Percentiles rank a stretch among this genome's conserved stretches.
Evolutionary conservation across 371 early-diverging fungal genomes (phyloP).

Genomic region (Mucor irregularis): DNA sequence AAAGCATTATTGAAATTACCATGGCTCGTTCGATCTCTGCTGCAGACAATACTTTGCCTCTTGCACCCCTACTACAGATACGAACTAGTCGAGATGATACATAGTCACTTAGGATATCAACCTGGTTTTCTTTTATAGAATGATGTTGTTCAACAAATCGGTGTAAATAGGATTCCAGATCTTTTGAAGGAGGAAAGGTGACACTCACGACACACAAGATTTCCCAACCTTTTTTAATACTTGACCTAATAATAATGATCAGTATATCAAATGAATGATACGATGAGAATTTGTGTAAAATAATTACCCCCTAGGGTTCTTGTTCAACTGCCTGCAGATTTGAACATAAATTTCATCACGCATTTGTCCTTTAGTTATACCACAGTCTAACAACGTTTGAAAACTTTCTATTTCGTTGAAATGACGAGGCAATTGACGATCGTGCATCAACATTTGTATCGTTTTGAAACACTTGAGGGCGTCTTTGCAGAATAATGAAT

Average conservation of each 20-base stretch:
- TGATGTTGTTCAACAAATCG: constrained; percentile 75
- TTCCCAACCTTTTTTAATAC: constrained; percentile 85
- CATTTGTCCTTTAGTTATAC: constrained; percentile 73
- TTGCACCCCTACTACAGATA: constrained; percentile 79
- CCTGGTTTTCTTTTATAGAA: constrained; percentile 42
- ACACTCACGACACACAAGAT: constrained; percentile 77
- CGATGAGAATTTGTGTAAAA: background rate
- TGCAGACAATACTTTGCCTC: constrained; percentile 74
- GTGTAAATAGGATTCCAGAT: constrained; percentile 80
- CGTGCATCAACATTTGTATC: constrained; percentile 86
- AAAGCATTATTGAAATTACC: constrained; percentile 25
- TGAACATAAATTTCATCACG: constrained; percentile 96
- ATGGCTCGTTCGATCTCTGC: constrained; percentile 85
- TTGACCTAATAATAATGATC: constrained; percentile 44
- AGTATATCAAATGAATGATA: background rate
- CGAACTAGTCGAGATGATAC: constrained; percentile 64
- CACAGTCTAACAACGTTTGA: constrained; percentile 73
- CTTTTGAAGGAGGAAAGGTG: constrained; percentile 91
- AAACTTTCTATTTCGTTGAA: constrained; percentile 57
- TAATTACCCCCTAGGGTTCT: constrained; percentile 79
- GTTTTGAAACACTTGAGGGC: constrained; percentile 82
- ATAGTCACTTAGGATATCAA: constrained; percentile 60
- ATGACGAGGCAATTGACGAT: constrained; percentile 45
- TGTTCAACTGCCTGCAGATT: constrained; percentile 86
- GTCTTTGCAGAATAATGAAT: constrained; percentile 71